Evolutionary conservation across 2,329 filamentous ascomycete genomes (phyloP), one percentile per base, ranked within the genome.

Genomic region (Elsinoe ampelina): DNA sequence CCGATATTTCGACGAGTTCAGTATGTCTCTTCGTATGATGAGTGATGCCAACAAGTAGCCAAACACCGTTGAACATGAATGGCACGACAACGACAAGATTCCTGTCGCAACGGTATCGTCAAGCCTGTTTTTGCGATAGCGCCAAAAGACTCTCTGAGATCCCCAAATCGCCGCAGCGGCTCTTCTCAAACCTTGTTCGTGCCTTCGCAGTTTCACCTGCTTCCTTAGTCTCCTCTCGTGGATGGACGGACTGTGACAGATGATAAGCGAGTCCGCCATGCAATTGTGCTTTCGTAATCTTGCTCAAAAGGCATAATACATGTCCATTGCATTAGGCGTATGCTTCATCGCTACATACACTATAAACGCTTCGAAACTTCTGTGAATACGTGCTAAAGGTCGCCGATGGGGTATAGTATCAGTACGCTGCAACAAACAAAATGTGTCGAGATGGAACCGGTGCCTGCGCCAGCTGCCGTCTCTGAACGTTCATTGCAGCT

Each of bases 331-430:
- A 13, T 50, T 12, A 52, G 15, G 34, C 26, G 10, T 38, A 19
- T 36, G 19, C 17, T 26, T 35, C 7, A 11, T 52, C 34, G 48
- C 48, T 52, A 52, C 48, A 52, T 52, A 52, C 48, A 17, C 15
- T 52, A 52, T 39, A 15, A 39, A 52, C 34, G 48, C 48, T 52
- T 34, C 17, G 17, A 39, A 39, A 38, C 8, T 35, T 52, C 48
- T 52, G 17, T 52, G 17, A 30, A 34, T 50, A 35, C 45, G 48
- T 39, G 20, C 20, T 17, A 52, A 20, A 38, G 13, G 26, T 36
- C 48, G 48, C 48, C 17, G 15, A 52, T 35, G 48, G 48, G 48
- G 48, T 52, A 52, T 52, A 52, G 19, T 38, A 52, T 52, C 39
- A 52, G 48, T 52, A 34, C 32, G 48, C 32, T 17, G 26, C 19